Conservation (phyloP, 176 grass and related monocot genomes). For the Chrysopogon serrulatus region DNA sequence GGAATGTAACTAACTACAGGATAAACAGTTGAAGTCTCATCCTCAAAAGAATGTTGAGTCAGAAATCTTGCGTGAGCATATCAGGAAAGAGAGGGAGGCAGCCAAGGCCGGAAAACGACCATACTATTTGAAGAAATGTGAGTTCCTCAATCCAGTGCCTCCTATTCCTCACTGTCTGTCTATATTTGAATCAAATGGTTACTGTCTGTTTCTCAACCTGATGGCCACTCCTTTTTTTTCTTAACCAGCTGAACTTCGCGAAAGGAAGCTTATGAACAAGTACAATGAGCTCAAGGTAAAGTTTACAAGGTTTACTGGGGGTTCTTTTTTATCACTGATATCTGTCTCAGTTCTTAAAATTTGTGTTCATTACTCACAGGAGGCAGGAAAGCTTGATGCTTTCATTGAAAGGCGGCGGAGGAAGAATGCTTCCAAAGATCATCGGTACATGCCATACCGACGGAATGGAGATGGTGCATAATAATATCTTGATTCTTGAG, state of each 20-base stretch:
- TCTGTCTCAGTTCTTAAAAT: background rate
- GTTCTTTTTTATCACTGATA: background rate
- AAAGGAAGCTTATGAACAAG: constrained; percentile 78
- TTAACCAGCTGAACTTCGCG: constrained; percentile 76
- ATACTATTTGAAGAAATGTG: constrained; percentile 96
- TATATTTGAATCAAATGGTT: background rate
- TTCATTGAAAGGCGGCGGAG: constrained; percentile 75
- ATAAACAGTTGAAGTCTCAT: constrained; percentile 81
- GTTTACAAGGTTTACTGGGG: background rate
- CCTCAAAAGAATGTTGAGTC: constrained; percentile 59
- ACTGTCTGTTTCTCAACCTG: background rate
- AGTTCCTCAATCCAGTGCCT: background rate
- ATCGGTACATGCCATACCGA: constrained; percentile 78
- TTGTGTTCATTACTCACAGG: constrained; percentile 28
- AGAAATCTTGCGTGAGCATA: constrained; percentile 73
- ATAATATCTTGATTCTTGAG: background rate
- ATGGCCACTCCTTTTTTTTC: constrained; percentile 38
- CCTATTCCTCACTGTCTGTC: background rate
- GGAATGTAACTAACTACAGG: constrained; percentile 37
- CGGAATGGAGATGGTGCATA: constrained; percentile 39
- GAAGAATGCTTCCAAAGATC: constrained; percentile 95
- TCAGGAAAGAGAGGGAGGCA: constrained; percentile 90
- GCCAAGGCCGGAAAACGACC: constrained; percentile 67
- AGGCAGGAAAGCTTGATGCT: constrained; percentile 66
- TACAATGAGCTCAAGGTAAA: constrained; percentile 89